A percentile compares a stretch with the other conserved stretches of the same genome.
Evolutionary conservation across 2,329 filamentous ascomycete species (phyloP).

Genomic region (Aspergillus flavus): DNA sequence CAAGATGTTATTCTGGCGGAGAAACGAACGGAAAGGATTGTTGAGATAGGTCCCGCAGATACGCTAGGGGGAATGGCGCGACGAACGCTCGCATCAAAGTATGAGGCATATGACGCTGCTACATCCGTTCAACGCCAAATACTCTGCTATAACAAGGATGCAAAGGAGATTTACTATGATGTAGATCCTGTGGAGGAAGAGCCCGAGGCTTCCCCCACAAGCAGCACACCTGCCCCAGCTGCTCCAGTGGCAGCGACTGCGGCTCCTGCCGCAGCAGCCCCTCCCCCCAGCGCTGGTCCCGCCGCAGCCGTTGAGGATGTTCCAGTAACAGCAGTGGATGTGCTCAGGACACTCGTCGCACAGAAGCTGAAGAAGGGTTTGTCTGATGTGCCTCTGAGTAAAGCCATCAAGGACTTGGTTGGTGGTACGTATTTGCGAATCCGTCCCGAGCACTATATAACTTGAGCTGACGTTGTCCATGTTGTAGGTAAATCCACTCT

Average conservation of each 20-base stretch:
- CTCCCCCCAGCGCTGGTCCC: conserved; percentile 75
- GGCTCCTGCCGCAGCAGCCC: conserved; percentile 53
- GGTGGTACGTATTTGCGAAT: conserved; percentile 68
- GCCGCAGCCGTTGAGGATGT: conserved; percentile 83
- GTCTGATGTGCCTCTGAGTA: conserved; percentile 84
- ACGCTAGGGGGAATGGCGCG: conserved; percentile 97
- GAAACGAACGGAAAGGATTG: conserved; percentile 93
- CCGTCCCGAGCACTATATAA: neutral
- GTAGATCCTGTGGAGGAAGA: conserved; percentile 95
- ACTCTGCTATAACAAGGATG: conserved; percentile 98
- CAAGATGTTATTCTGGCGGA: conserved; percentile 99
- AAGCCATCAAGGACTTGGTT: conserved; percentile 97
- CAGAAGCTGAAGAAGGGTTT: conserved; percentile 97
- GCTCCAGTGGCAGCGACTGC: conserved; percentile 54
- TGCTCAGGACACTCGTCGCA: conserved; percentile 84
- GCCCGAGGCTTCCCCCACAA: conserved; percentile 55
- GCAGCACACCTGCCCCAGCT: conserved; percentile 43
- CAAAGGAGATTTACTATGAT: conserved; percentile 99
- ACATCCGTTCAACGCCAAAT: conserved; percentile 96
- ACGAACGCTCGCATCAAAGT: conserved; percentile 92
- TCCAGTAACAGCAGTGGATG: conserved; percentile 85
- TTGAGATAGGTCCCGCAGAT: conserved; percentile 95
- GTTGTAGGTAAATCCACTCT: conserved; percentile 88
- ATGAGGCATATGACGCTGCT: conserved; percentile 97
- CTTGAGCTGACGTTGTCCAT: neutral